Evolutionary conservation across 306 rosid genomes (phyloP), one percentile per base, ranked within the genome.

Genomic region (Prunus campanulata): DNA sequence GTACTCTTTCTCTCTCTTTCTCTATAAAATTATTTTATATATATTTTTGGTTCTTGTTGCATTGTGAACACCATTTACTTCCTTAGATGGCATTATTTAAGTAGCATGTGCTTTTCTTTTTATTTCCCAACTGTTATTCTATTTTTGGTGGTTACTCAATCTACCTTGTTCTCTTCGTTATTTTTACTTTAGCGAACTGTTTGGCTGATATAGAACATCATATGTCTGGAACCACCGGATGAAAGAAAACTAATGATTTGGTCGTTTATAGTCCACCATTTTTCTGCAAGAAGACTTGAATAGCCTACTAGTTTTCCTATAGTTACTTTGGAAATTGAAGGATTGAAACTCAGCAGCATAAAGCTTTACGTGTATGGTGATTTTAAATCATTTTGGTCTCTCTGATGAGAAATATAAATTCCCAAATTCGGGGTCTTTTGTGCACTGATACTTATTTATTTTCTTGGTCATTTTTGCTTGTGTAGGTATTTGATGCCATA

Each of bases 401-500:
- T 9, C 54, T 20, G 35, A 39, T 46, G 54, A 55, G 14, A 56
- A 56, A 24, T 35, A 56, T 42, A 56, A 56, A 54, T 44, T 72
- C 9, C 54, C 50, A 35, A 20, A 22, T 20, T 20, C 56, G 74
- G 19, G 3, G 18, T 70, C 47, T 51, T 70, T 19, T 29, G 12
- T 35, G 2, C 27, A 15, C 44, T 46, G 46, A 27, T 14, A 29
- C 51, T 22, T 62, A 74, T 39, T 39, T 9, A 39, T 57, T 55
- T 56, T 70, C 10, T 24, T 62, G 67, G 67, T 29, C 67, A 62
- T 79, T 74, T 22, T 68, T 74, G 29, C 78, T 78, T 68, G 49
- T 68, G 51, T 60, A 95, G 97, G 42, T 92, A 54, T 92, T 92
- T 82, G 92, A 95, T 83, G 98, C 98, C 59, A 90, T 95, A 78